Base-by-base conservation (phyloP, 2,329 filamentous ascomycete species). In the Aaosphaeria arxii region DNA sequence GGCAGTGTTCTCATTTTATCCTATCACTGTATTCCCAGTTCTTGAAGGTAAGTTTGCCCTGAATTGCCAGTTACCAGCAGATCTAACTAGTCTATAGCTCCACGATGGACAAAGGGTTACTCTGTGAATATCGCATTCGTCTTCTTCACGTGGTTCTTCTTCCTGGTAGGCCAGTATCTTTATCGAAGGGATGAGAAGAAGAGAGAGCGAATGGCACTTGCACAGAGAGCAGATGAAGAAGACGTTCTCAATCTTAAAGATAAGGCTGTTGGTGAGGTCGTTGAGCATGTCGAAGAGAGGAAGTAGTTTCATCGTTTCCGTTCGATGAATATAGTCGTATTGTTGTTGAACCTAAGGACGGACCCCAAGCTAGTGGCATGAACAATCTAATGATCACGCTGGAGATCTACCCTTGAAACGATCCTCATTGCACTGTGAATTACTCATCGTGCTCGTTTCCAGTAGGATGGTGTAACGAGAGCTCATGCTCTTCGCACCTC, bases 401-500 rank as follows among this genome's bases (percentile, higher is more conserved):
- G 17, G 17, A 24, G 17, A 24, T 24, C 17, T 24, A 24, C 17
- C 17, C 17, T 24, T 24, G 17, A 24, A 24, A 24, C 17, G 17
- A 24, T 24, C 17, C 17, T 24, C 17, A 24, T 24, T 24, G 17
- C 17, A 24, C 17, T 24, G 17, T 24, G 17, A 24, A 24, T 24
- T 24, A 2, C 17, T 24, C 17, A 24, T 24, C 17, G 17, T 24
- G 17, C 17, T 24, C 17, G 17, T 24, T 24, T 24, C 17, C 17
- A 24, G 17, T 24, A 24, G 17, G 17, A 24, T 24, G 17, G 17
- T 24, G 17, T 24, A 24, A 24, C 17, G 17, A 24, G 17, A 24
- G 33, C 33, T 36, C 24, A 94, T 33, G 84, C 82, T 56, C 90
- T 80, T 55, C 82, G 80, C 57, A 99, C 87, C 57, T 91, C 86